Evolutionary conservation across 2,329 filamentous ascomycete genomes (phyloP).

Genomic region (Zasmidium citrigriseum): DNA sequence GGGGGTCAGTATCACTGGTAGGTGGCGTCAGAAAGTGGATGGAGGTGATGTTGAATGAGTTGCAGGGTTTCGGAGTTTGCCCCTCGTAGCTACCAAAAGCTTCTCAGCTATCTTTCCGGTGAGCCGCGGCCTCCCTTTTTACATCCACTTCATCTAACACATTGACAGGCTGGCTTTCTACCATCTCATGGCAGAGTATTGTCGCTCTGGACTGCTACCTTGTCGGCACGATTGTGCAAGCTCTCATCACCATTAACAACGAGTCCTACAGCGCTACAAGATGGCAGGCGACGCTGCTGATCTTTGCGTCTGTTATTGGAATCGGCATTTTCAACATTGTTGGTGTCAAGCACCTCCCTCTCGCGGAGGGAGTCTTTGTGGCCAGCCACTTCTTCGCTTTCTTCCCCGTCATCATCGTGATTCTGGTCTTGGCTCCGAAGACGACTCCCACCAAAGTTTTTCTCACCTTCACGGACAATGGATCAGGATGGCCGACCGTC

Average conservation of each 20-base stretch:
- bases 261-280: conserved; percentile 8
- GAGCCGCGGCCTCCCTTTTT: background rate
- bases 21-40: background rate
- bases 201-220: conserved; percentile 16
- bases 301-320: conserved; percentile 17
- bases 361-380: conserved; percentile 41
- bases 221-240: conserved; percentile 16
- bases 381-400: conserved; percentile 33
- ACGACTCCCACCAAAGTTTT: conserved; percentile 33
- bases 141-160: conserved; percentile 10
- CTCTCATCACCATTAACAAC: conserved; percentile 15
- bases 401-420: conserved; percentile 32
- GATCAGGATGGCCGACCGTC: conserved; percentile 24
- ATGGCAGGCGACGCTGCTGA: conserved; percentile 18
- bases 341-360: conserved; percentile 36
- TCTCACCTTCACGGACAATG: conserved; percentile 25
- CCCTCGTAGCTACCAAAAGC: conserved; percentile 31
- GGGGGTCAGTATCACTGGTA: conserved; percentile 30
- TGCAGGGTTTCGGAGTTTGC: conserved; percentile 22
- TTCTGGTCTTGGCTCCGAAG: conserved; percentile 30
- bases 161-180: conserved; percentile 20
- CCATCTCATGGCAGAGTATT: conserved; percentile 18
- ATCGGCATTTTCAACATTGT: conserved; percentile 21
- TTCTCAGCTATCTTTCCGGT: conserved; percentile 34
- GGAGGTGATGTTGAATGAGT: background rate